Evolutionary conservation across 169 alveolate genomes (phyloP).

Genomic region (Plasmodium inui): DNA sequence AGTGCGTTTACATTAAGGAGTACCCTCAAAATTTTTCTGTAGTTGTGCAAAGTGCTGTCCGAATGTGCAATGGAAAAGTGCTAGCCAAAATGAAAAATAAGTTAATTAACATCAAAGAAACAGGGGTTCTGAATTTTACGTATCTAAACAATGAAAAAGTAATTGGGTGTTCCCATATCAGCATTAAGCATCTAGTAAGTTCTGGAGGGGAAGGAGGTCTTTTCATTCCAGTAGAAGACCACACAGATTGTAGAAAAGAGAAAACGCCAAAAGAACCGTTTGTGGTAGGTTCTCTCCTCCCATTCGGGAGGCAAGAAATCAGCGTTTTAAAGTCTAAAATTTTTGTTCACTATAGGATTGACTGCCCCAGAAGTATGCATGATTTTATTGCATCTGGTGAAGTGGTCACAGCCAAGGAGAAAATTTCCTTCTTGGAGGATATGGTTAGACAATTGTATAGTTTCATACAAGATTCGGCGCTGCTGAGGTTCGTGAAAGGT

Average conservation of each 20-base stretch:
- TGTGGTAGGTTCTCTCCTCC: background rate
- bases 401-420: constrained; percentile 18
- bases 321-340: constrained; percentile 42
- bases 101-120: constrained; percentile 32
- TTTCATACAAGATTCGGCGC: constrained; percentile 18
- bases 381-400: constrained; percentile 37
- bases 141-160: constrained; percentile 55
- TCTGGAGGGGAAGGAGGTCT: constrained; percentile 66
- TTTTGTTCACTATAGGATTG: constrained; percentile 46
- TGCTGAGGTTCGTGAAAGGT: background rate
- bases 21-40: constrained; percentile 66
- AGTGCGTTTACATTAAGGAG: constrained; percentile 36
- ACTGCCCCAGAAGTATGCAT: constrained; percentile 25
- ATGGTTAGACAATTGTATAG: constrained; percentile 44
- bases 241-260: constrained; percentile 13
- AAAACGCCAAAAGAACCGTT: background rate
- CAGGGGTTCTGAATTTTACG: constrained; percentile 30
- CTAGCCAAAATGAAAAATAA: constrained; percentile 55
- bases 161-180: constrained; percentile 55
- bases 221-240: constrained; percentile 22
- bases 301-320: constrained; percentile 43
- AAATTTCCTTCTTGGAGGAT: constrained; percentile 45
- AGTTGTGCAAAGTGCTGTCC: constrained; percentile 23
- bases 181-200: constrained; percentile 35
- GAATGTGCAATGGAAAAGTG: constrained; percentile 32